These are phyloP conservation scores for Yarrowia yakushimensis DNA, from an alignment of 805 yeast genomes.

Conservation along the genomic window DNA sequence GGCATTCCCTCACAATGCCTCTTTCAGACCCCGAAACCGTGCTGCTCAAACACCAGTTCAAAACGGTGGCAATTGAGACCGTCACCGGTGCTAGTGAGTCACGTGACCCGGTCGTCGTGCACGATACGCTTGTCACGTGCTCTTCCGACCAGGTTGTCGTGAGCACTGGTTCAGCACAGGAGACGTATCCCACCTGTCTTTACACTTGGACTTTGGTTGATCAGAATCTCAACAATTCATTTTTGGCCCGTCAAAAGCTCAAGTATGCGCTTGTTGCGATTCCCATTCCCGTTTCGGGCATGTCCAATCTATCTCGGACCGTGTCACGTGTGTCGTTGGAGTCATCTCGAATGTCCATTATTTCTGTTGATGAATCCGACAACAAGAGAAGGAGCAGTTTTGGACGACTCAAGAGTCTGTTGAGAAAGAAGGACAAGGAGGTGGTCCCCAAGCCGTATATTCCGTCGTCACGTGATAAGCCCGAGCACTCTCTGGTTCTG, in stretches of 20 bases:
- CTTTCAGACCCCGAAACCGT: background rate
- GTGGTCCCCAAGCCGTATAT: background rate
- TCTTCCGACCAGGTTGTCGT: background rate
- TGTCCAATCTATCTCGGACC: background rate
- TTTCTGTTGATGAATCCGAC: background rate
- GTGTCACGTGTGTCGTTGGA: background rate
- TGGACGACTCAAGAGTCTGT: conserved; percentile 1
- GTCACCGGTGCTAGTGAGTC: background rate
- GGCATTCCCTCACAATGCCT: background rate
- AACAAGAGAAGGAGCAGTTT: background rate
- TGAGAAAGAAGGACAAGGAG: background rate
- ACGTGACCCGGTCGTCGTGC: background rate
- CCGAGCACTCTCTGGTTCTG: background rate
- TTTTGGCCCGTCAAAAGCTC: background rate
- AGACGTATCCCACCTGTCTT: background rate
- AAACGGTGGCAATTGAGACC: background rate
- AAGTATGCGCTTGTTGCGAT: conserved; percentile 4
- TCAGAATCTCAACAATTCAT: conserved; percentile 1
- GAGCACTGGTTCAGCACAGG: background rate
- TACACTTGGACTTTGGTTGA: conserved; percentile 17
- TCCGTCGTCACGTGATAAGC: background rate
- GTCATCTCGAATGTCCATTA: background rate
- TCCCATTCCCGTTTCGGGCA: conserved; percentile 2
- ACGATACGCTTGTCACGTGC: background rate
- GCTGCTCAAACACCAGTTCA: background rate